Conservation (phyloP, 164 flowering plant genomes). For the Tinospora cordifolia region DNA sequence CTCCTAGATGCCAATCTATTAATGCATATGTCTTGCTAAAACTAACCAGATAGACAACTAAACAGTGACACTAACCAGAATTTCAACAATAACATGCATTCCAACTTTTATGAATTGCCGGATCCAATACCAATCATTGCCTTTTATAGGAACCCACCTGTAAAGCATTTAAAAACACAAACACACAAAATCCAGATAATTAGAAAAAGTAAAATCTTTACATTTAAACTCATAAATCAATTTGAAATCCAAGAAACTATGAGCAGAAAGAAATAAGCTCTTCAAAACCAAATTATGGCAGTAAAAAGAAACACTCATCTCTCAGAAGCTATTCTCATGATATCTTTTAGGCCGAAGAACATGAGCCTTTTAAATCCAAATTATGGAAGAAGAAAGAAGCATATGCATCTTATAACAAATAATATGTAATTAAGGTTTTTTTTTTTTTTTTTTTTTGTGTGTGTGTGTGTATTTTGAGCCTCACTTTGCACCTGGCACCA, state of each 20-base stretch:
- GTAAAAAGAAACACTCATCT: background rate
- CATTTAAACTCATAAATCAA: background rate
- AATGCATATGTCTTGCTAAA: background rate
- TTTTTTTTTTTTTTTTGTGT: too few species aligned
- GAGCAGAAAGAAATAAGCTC: background rate
- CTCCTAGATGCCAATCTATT: constrained; percentile 1
- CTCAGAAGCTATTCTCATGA: background rate
- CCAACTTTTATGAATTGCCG: constrained; percentile 96
- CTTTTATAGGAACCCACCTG: constrained; percentile 97
- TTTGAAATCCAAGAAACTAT: background rate
- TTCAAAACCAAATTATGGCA: background rate
- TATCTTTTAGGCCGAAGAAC: background rate
- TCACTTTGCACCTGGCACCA: too few species aligned
- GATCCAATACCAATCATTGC: constrained; percentile 98
- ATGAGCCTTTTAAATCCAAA: background rate
- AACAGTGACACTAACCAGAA: constrained; percentile 55
- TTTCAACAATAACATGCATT: constrained; percentile 81
- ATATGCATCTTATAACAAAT: background rate
- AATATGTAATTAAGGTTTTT: background rate
- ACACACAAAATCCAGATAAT: background rate
- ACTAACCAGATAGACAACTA: constrained; percentile 1
- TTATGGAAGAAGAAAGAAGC: constrained; percentile 1
- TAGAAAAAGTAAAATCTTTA: background rate
- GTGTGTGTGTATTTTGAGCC: too few species aligned
- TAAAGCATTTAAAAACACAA: constrained; percentile 18